Conservation (phyloP, 2,329 filamentous ascomycete genomes). For the Zopfia rhizophila region DNA sequence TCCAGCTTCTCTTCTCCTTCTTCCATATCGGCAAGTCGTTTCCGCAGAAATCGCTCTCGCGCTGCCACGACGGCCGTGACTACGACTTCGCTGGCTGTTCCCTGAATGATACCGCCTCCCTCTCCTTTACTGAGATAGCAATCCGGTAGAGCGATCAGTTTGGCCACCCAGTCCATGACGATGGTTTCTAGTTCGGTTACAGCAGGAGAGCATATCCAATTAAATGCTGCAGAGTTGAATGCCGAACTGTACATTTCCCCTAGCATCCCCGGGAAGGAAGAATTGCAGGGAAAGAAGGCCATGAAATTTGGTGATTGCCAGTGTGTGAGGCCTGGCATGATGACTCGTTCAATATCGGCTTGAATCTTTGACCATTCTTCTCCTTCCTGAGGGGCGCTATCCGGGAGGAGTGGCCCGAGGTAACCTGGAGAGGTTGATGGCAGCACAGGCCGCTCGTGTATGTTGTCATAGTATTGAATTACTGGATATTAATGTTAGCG, state of each 20-base stretch:
- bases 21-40: conserved; percentile 38
- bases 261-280: conserved; percentile 84
- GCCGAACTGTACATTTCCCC: conserved; percentile 92
- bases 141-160: conserved; percentile 76
- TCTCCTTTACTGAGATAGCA: conserved; percentile 78
- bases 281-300: conserved; percentile 90
- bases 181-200: conserved; percentile 94
- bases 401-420: conserved; percentile 80
- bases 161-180: conserved; percentile 90
- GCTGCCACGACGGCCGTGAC: conserved; percentile 89
- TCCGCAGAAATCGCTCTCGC: conserved; percentile 71
- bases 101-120: conserved; percentile 94
- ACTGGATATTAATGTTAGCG: conserved; percentile 62
- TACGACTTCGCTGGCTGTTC: conserved; percentile 87
- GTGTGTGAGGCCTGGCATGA: conserved; percentile 91
- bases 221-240: conserved; percentile 92
- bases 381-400: conserved; percentile 69
- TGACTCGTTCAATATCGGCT: conserved; percentile 83
- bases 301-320: conserved; percentile 95
- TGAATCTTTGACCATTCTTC: conserved; percentile 84
- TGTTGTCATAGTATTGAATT: conserved; percentile 81
- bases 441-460: conserved; percentile 76
- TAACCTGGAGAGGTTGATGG: conserved; percentile 87
- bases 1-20: conserved; percentile 59
- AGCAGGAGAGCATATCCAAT: conserved; percentile 94